These are phyloP conservation scores for Aspergillus carlsbadensis DNA, from an alignment of 495 filamentous ascomycete genomes.

Conservation along the genomic window DNA sequence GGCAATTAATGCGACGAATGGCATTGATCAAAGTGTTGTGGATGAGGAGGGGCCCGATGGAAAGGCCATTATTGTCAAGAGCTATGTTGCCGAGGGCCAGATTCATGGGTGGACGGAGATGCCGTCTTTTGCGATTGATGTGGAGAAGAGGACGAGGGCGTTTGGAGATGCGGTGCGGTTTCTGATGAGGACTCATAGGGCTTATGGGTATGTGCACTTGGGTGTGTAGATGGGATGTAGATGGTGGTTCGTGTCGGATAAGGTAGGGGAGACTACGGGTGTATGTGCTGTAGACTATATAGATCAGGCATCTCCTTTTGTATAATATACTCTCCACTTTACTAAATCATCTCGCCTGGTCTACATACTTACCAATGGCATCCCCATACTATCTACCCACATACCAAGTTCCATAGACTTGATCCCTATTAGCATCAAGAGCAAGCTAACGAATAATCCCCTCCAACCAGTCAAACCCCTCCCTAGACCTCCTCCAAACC, in stretches of 20 bases:
- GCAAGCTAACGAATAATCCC: slow-evolving; percentile 16
- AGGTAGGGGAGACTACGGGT: too few species aligned
- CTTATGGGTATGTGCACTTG: background rate
- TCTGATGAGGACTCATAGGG: background rate
- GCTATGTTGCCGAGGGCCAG: slow-evolving; percentile 1
- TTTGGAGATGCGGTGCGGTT: background rate
- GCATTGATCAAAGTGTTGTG: too few species aligned
- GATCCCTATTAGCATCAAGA: too few species aligned
- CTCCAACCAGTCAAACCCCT: slow-evolving; percentile 40
- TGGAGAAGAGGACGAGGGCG: background rate
- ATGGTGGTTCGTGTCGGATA: too few species aligned
- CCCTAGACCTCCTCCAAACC: slow-evolving; percentile 36
- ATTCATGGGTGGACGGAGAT: slow-evolving; percentile 9
- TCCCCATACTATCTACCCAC: background rate
- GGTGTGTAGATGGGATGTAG: background rate
- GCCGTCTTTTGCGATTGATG: slow-evolving; percentile 1
- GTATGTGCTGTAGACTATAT: too few species aligned
- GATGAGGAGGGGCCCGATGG: background rate
- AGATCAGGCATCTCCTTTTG: too few species aligned
- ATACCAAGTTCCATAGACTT: background rate
- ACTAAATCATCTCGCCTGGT: too few species aligned
- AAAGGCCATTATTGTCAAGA: background rate
- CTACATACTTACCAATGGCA: too few species aligned
- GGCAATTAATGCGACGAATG: background rate
- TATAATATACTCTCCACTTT: too few species aligned